Conservation (phyloP, 1,139 yeast genomes). For the Suhomyces wounanorum region DNA sequence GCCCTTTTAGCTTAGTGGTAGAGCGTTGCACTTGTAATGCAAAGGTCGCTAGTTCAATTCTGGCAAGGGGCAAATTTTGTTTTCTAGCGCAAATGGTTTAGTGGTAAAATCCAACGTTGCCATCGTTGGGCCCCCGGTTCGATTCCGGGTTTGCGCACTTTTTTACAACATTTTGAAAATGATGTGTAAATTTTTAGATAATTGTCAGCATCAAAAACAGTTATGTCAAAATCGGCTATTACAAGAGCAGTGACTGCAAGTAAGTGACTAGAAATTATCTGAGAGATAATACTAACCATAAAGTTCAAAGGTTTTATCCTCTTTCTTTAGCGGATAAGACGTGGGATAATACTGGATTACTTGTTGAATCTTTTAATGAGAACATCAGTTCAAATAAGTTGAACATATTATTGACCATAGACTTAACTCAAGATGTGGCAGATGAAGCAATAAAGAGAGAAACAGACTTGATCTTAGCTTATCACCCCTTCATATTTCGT, state of each 20-base stretch:
- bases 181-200: neutral
- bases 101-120: constrained; percentile 18
- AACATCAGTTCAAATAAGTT: constrained; percentile 23
- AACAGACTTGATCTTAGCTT: constrained; percentile 68
- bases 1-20: constrained; percentile 93
- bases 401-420: constrained; percentile 73
- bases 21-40: constrained; percentile 97
- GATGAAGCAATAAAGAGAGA: constrained; percentile 71
- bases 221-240: constrained; percentile 43
- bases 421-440: constrained; percentile 79
- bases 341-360: constrained; percentile 94
- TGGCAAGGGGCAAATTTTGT: constrained; percentile 71
- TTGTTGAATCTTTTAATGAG: constrained; percentile 62
- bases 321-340: constrained; percentile 73
- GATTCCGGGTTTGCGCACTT: constrained; percentile 17
- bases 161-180: constrained; percentile 6
- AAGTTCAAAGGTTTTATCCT: constrained; percentile 73
- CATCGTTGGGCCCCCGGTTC: constrained; percentile 18
- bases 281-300: constrained; percentile 11
- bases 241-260: constrained; percentile 50
- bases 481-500: constrained; percentile 92
- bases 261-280: constrained; percentile 17
- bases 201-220: neutral
- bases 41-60: constrained; percentile 95
- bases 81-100: constrained; percentile 17